Conservation (phyloP, 495 filamentous ascomycete genomes). For the Sordaria brevicollis region DNA sequence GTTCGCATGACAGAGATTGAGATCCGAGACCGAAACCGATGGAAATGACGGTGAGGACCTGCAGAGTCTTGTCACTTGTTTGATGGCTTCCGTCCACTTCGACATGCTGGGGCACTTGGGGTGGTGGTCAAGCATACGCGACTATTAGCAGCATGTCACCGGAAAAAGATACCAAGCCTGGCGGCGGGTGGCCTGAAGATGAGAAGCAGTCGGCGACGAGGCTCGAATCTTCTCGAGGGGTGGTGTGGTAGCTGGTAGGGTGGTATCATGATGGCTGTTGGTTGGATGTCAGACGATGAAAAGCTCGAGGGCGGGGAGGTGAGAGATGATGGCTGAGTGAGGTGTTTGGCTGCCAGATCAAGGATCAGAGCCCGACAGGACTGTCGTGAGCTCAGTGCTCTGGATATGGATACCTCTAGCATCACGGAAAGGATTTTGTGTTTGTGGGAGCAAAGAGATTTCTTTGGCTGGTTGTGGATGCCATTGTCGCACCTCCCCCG, state of each 20-base stretch:
- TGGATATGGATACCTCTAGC: neutral
- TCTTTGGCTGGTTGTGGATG: neutral
- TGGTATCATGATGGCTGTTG: neutral
- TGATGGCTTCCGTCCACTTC: neutral
- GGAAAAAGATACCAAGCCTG: neutral
- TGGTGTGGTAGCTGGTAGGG: neutral
- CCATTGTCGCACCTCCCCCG: neutral
- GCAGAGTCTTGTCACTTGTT: neutral
- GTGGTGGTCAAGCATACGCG: neutral
- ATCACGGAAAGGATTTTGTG: neutral
- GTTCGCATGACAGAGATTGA: neutral
- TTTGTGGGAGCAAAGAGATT: neutral
- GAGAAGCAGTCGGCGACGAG: neutral
- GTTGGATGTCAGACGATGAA: neutral
- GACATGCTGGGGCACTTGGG: neutral
- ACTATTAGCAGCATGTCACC: neutral
- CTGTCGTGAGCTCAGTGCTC: neutral
- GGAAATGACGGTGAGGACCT: neutral
- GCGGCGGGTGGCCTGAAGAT: neutral
- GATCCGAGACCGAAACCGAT: neutral
- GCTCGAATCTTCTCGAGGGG: neutral
- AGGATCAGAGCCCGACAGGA: neutral
- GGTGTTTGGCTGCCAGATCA: neutral
- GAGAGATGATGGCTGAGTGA: neutral
- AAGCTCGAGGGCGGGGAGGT: neutral